Conservation (phyloP, 768 basidiomycete genomes). For the Lactarius deliciosus region DNA sequence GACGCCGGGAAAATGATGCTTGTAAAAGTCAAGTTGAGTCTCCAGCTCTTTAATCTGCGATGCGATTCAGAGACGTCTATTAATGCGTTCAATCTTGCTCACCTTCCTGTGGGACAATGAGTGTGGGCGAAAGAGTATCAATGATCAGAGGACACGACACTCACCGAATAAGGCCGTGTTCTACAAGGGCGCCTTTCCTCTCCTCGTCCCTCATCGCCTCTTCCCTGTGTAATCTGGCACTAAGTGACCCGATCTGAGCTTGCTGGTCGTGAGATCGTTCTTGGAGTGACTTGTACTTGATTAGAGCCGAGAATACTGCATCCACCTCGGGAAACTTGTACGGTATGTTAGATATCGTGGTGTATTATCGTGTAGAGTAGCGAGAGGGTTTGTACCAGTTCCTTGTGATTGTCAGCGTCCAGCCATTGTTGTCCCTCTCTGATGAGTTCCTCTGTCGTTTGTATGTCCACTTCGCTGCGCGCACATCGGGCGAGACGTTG, state of each 20-base stretch:
- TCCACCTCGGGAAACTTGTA: conserved; percentile 26
- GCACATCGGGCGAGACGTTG: conserved; percentile 19
- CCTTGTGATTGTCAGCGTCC: conserved; percentile 17
- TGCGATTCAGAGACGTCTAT: conserved; percentile 8
- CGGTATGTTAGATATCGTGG: neutral
- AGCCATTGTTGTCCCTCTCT: conserved; percentile 56
- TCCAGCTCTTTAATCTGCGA: conserved; percentile 21
- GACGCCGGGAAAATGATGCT: conserved; percentile 18
- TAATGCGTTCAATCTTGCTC: conserved; percentile 1
- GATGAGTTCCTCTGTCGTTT: conserved; percentile 41
- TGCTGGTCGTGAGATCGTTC: conserved; percentile 22
- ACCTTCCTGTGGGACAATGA: conserved; percentile 21
- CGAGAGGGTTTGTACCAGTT: conserved; percentile 16
- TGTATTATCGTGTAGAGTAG: neutral
- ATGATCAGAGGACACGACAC: neutral
- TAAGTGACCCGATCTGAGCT: neutral
- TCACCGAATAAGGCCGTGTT: conserved; percentile 20
- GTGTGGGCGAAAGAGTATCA: neutral
- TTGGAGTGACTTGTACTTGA: conserved; percentile 27
- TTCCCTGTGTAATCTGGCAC: conserved; percentile 10
- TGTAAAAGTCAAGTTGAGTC: conserved; percentile 20
- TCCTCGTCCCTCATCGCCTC: conserved; percentile 15
- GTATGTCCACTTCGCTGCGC: conserved; percentile 33
- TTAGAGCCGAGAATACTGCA: conserved; percentile 20
- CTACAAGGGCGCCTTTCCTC: conserved; percentile 21